Base-by-base conservation (phyloP, 176 grass and related monocot genomes). In the Lolium perenne region DNA sequence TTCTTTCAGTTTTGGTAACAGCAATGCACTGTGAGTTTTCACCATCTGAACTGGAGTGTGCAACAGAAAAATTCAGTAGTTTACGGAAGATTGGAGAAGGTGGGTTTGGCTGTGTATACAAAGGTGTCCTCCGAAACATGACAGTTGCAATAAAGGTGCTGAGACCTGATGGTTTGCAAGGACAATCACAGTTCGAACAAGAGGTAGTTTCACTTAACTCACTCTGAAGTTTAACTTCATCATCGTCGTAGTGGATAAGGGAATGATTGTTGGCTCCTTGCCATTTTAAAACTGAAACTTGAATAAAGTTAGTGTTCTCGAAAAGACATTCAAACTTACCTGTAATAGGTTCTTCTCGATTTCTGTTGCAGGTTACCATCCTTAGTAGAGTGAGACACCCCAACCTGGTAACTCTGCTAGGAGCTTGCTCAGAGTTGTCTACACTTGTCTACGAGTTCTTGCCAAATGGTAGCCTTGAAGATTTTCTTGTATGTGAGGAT, bases 341-440 rank as follows among this genome's bases (percentile, higher is more conserved):
- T 25, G 47, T 14, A 68, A 46, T 85, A 14, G 0, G 13, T 85
- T 74, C 11, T 69, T 89, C 50, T 49, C 60, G 49, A 81, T 76
- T 78, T 89, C 6, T 58, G 0, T 74, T 85, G 76, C 77, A 85
- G 88, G 77, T 89, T 81, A 10, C 88, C 75, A 85, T 89, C 82
- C 77, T 89, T 15, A 89, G 82, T 85, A 85, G 82, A 66, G 88
- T 89, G 82, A 85, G 88, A 73, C 88, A 89, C 20, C 88, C 88
- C 67, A 78, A 89, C 60, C 77, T 89, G 55, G 82, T 89, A 59
- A 85, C 82, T 45, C 60, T 89, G 1, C 38, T 89, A 81, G 82
- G 88, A 81, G 50, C 88, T 18, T 89, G 88, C 77, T 76, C 20
- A 20, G 82, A 85, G 38, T 38, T 71, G 23, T 85, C 82, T 57